Percentiles rank a stretch among this genome's conserved stretches.
Evolutionary conservation across 2,329 filamentous ascomycete genomes (phyloP).

Genomic region (Periconia sp.): DNA sequence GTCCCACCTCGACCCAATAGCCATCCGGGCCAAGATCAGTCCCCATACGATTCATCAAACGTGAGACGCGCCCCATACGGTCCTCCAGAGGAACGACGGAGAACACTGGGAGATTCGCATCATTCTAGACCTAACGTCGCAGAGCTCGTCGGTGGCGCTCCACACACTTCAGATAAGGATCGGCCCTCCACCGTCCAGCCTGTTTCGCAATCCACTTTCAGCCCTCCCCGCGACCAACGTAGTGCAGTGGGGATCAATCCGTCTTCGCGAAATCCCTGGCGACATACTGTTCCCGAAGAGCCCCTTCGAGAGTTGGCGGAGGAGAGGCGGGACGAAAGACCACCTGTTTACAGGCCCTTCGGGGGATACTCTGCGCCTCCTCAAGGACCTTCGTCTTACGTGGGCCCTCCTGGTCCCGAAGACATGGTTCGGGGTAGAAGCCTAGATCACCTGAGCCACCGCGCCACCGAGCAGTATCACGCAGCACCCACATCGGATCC

Average conservation of each 20-base stretch:
- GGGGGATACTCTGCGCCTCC: conserved; percentile 31
- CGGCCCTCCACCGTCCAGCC: conserved; percentile 44
- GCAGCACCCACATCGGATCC: conserved; percentile 43
- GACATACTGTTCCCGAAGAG: conserved; percentile 28
- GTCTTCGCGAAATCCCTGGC: conserved; percentile 33
- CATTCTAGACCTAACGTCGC: conserved; percentile 35
- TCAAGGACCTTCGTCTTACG: conserved; percentile 25
- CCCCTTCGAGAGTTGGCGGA: conserved; percentile 28
- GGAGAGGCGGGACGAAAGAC: conserved; percentile 32
- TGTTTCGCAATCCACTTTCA: conserved; percentile 41
- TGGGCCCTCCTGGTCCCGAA: conserved; percentile 21
- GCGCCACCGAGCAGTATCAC: conserved; percentile 42
- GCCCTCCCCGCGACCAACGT: conserved; percentile 36
- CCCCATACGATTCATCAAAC: conserved; percentile 25
- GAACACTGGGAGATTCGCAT: conserved; percentile 40
- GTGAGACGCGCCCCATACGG: conserved; percentile 31
- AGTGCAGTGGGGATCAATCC: conserved; percentile 17
- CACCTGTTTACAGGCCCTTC: conserved; percentile 30
- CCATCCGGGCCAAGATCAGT: conserved; percentile 24
- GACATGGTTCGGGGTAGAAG: conserved; percentile 37
- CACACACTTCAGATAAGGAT: conserved; percentile 29
- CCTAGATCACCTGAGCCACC: conserved; percentile 34
- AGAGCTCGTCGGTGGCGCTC: conserved; percentile 30
- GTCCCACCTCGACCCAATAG: conserved; percentile 44
- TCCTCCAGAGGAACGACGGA: conserved; percentile 34